Evolutionary conservation across 345 rosid genomes (phyloP), one percentile per base, ranked within the genome.

Genomic region (Lepidium sativum): DNA sequence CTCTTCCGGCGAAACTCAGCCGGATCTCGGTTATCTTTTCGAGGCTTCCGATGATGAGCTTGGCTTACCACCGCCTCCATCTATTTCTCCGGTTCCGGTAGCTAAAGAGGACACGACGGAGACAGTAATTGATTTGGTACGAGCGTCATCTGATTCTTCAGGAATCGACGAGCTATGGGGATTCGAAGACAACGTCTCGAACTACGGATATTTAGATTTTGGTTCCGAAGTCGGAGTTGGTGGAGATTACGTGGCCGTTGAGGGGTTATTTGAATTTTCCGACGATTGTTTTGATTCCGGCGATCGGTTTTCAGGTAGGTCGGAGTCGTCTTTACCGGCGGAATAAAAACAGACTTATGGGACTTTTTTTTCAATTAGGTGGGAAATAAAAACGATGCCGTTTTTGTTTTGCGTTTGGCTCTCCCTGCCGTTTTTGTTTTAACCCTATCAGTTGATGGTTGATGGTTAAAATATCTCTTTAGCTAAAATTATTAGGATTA

Each of bases 41-140:
- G 92, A 87, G 25, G 97, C 97, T 25, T 89, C 98, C 14, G 97
- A 85, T 51, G 92, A 92, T 16, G 95, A 92, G 77, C 85, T 92
- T 3, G 95, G 96, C 4, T 67, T 92, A 51, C 95, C 92, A 37
- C 91, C 96, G 16, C 63, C 79, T 18, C 42, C 75, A 6, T 54
- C 65, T 5, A 71, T 64, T 37, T 81, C 77, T 49, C 56, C 63
- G 71, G 1, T 41, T 15, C 39, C 72, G 1, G 5, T 60, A 15
- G 73, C 23, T 9, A 78, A 71, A 5, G 61, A 73, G 77, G 79
- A 75, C 9, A 65, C 72, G 21, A 10, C 15, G 29, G 83, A 65
- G 34, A 57, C 68, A 11, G 51, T 56, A 9, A 60, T 45, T 25
- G 83, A 71, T 47, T 50, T 74, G 45, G 37, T 67, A 63, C 72